Conservation (phyloP, 768 basidiomycete genomes). For the Serendipita sp. region DNA sequence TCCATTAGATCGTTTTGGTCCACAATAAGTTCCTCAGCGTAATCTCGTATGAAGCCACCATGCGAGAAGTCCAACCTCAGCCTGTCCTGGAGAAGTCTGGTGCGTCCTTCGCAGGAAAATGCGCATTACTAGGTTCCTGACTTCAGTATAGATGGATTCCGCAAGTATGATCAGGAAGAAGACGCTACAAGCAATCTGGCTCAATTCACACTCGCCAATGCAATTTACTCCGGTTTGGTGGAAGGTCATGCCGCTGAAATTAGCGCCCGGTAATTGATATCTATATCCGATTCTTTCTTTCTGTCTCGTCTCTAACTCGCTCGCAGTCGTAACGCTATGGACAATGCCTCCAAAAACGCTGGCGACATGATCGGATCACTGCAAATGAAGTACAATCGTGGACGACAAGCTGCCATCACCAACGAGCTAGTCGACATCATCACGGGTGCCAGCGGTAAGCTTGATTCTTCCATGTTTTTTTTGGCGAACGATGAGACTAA, state of each 20-base stretch:
- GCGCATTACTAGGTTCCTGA: not conserved
- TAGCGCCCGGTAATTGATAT: constrained; percentile 58
- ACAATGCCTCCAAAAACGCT: constrained; percentile 99
- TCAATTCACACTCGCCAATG: constrained; percentile 93
- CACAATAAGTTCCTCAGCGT: constrained; percentile 82
- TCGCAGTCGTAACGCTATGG: constrained; percentile 89
- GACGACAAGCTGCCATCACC: constrained; percentile 94
- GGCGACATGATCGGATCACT: constrained; percentile 76
- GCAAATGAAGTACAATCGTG: constrained; percentile 95
- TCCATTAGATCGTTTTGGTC: constrained; percentile 34
- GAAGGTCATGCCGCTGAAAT: constrained; percentile 94
- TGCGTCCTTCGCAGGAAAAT: constrained; percentile 23
- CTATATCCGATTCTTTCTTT: constrained; percentile 12
- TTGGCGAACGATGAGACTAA: no score
- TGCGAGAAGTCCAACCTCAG: constrained; percentile 66
- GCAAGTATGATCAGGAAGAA: constrained; percentile 94
- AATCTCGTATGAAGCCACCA: constrained; percentile 70
- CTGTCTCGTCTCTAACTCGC: not conserved
- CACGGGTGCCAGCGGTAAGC: constrained; percentile 36
- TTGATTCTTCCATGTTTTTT: not conserved
- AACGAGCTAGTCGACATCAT: constrained; percentile 90
- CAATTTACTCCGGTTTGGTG: constrained; percentile 82
- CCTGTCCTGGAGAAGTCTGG: constrained; percentile 65
- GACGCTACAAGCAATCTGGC: constrained; percentile 84
- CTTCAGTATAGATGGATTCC: constrained; percentile 54